phyloP scores from a whole-genome alignment of 192 early-diverging fungal species.

The Obelidium mucronatum region DNA sequence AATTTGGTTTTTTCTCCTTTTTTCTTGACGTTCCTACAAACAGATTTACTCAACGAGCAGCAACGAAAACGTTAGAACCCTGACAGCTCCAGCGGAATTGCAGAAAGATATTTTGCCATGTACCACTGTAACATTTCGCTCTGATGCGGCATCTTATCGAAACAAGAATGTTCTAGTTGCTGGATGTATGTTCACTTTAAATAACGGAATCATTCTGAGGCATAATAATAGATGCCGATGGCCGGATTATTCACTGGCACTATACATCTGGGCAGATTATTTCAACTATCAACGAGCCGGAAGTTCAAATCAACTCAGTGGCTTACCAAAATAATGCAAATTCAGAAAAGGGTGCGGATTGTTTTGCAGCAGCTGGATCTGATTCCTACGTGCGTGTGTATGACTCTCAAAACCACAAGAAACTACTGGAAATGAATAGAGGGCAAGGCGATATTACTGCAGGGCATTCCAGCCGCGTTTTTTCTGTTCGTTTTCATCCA shows the following conservation, averaged over 20 bases:
- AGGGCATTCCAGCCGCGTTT: conserved; percentile 62
- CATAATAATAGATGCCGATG: conserved; percentile 54
- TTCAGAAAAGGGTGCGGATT: conserved; percentile 16
- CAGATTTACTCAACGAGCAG: conserved; percentile 48
- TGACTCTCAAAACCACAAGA: conserved; percentile 42
- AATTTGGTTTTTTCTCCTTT: not conserved
- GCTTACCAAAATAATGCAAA: conserved; percentile 35
- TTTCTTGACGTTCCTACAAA: not conserved
- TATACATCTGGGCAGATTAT: conserved; percentile 54
- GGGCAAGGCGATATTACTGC: conserved; percentile 47
- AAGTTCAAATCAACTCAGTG: conserved; percentile 52
- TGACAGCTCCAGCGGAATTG: conserved; percentile 22
- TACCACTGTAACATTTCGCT: conserved; percentile 56
- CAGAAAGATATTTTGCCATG: conserved; percentile 44
- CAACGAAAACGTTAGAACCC: conserved; percentile 29
- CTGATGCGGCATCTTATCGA: conserved; percentile 43
- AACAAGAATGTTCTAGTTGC: conserved; percentile 62
- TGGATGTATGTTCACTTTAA: conserved; percentile 44
- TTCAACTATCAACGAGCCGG: conserved; percentile 45
- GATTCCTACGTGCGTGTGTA: conserved; percentile 56
- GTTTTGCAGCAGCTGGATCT: conserved; percentile 53
- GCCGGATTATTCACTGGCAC: conserved; percentile 61
- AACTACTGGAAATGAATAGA: conserved; percentile 23
- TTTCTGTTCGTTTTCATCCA: conserved; percentile 63
- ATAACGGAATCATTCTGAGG: not conserved